Base-by-base conservation (phyloP, 805 yeast species). In the Yarrowia sp. region DNA sequence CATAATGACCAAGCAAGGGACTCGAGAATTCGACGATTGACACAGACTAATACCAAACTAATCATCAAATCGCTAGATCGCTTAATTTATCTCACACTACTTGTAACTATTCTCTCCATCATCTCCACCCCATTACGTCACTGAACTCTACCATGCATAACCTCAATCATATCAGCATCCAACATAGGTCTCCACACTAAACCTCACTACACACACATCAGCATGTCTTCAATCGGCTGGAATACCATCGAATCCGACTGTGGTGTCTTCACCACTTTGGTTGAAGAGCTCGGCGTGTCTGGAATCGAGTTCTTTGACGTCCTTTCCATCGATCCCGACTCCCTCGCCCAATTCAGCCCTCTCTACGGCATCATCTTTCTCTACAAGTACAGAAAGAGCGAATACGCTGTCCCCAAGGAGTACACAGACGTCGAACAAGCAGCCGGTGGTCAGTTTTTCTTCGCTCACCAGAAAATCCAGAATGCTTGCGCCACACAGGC, bases 401-500 rank as follows among this genome's bases (percentile, higher is more conserved):
- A 67, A 45, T 72, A 42, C 46, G 26, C 56, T 12, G 58, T 70
- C 46, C 86, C 87, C 2, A 69, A 81, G 14, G 81, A 79, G 67
- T 89, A 89, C 4, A 74, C 71, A 5, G 84, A 81, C 26, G 73
- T 73, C 12, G 74, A 73, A n/a, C 71, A 72, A 10, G 73, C 76
- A 7, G 46, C 71, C 75, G 55, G 63, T 4, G 48, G 41, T 16
- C 56, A 50, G 11, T 79, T 88, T 1, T 87, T 85, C 74, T 88
- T 88, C 74, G 90, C 90, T 8, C 81, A 81, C 58, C 91, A 88
- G 74, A 84, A 84, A 36, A 85, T 87, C 67, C 86, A 85, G 72
- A 87, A 88, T 73, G 90, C 91, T 3, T 88, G 91, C 76, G 91
- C 89, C n/a, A 88, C 91, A 0, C 89, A 86, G 73, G 91, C 91